Evolutionary conservation across 73 alveolate genomes (phyloP).

Genomic region (Diophrys sp.): DNA sequence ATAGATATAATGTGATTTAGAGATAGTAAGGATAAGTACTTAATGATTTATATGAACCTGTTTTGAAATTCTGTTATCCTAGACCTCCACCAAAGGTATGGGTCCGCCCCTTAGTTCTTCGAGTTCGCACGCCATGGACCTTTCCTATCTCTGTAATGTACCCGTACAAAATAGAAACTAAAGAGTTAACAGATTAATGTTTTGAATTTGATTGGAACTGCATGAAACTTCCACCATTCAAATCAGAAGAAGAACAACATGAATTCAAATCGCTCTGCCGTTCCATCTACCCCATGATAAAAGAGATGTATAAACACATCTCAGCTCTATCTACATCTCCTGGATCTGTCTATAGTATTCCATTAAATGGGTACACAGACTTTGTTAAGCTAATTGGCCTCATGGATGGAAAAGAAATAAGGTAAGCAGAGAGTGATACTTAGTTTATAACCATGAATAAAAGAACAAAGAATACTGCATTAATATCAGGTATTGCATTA

Average conservation of each 20-base stretch:
- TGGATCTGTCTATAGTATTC: constrained; percentile 32
- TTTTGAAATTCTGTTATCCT: constrained; percentile 34
- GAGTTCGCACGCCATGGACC: constrained; percentile 53
- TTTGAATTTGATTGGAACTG: constrained; percentile 59
- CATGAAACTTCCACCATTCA: constrained; percentile 41
- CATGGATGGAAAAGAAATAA: constrained; percentile 29
- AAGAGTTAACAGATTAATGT: constrained; percentile 17
- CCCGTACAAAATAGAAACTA: constrained; percentile 36
- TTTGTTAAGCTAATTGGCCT: constrained; percentile 33
- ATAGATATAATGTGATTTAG: neutral
- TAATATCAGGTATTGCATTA: constrained; percentile 57
- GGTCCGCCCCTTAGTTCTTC: constrained; percentile 2
- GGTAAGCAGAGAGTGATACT: constrained; percentile 43
- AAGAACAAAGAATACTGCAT: constrained; percentile 30
- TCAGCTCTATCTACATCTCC: constrained; percentile 16
- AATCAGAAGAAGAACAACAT: constrained; percentile 21
- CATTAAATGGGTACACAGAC: constrained; percentile 42
- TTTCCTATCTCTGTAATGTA: constrained; percentile 40
- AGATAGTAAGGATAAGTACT: constrained; percentile 13
- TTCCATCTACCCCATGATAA: constrained; percentile 19
- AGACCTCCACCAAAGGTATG: constrained; percentile 23
- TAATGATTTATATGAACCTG: constrained; percentile 12
- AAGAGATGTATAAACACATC: constrained; percentile 36
- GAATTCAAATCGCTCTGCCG: constrained; percentile 18
- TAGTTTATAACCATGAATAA: constrained; percentile 34